Conservation (phyloP, 345 rosid genomes). For the Salix caprea region DNA sequence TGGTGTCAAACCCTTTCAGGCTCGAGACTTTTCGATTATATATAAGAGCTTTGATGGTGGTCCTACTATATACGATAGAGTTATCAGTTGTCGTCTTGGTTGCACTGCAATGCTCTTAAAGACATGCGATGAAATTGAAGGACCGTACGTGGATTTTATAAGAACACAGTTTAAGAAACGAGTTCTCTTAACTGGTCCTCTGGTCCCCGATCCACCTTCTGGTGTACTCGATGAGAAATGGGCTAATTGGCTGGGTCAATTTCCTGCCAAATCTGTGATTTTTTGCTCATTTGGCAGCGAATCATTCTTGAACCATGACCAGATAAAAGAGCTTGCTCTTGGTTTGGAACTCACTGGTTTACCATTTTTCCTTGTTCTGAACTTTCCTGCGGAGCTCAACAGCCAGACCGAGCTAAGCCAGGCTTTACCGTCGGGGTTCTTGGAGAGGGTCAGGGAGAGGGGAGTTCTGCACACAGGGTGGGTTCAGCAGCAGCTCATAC, state of each 20-base stretch:
- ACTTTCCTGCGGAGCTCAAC: constrained; percentile 13
- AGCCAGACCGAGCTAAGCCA: background rate
- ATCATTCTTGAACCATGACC: constrained; percentile 25
- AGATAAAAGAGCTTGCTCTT: constrained; percentile 18
- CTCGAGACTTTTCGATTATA: constrained; percentile 1
- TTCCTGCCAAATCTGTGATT: constrained; percentile 22
- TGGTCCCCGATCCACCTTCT: constrained; percentile 22
- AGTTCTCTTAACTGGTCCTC: constrained; percentile 26
- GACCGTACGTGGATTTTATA: constrained; percentile 20
- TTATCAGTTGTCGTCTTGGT: background rate
- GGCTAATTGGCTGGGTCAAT: constrained; percentile 28
- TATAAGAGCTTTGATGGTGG: constrained; percentile 17
- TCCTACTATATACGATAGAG: constrained; percentile 6
- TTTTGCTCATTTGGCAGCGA: constrained; percentile 37
- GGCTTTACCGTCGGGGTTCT: constrained; percentile 26
- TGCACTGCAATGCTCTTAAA: constrained; percentile 19
- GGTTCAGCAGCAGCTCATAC: constrained; percentile 33
- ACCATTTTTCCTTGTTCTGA: constrained; percentile 35
- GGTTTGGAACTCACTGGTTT: constrained; percentile 31
- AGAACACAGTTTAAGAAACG: constrained; percentile 20
- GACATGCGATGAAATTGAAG: constrained; percentile 29
- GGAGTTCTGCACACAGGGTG: constrained; percentile 29
- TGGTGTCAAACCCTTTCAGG: constrained; percentile 16
- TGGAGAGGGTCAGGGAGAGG: constrained; percentile 24
- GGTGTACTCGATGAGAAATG: constrained; percentile 30